A percentile compares a stretch with the other conserved stretches of the same genome.
Conservation (phyloP, 352 stramenopile species). For the Thraustochytrium sp. region DNA sequence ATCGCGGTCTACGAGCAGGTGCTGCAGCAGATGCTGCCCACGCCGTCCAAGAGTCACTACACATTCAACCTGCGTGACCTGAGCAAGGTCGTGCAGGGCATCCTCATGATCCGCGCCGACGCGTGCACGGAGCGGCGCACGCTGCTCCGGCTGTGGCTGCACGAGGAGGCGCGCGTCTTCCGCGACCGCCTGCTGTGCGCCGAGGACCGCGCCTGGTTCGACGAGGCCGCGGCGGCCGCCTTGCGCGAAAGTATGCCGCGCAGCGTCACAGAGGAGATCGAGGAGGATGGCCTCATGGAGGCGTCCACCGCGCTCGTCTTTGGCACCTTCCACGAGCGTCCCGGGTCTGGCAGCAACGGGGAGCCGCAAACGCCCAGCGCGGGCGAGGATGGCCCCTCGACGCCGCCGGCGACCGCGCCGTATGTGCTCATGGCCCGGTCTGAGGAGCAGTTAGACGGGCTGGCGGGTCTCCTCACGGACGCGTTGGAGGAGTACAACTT, state of each 20-base stretch:
- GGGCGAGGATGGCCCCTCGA: no score
- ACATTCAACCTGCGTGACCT: constrained; percentile 88
- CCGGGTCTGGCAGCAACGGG: no score
- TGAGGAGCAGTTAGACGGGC: constrained; percentile 48
- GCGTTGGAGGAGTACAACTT: constrained; percentile 91
- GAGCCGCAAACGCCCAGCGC: no score
- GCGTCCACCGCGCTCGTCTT: constrained; percentile 61
- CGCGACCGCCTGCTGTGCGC: constrained; percentile 78
- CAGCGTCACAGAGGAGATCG: background rate
- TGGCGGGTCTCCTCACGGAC: constrained; percentile 63
- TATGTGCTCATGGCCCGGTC: constrained; percentile 53
- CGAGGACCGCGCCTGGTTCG: constrained; percentile 77
- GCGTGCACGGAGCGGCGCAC: constrained; percentile 40
- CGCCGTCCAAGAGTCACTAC: constrained; percentile 81
- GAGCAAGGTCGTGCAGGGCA: constrained; percentile 83
- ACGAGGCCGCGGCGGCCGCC: constrained; percentile 49
- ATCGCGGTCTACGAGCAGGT: constrained; percentile 78
- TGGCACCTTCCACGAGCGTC: constrained; percentile 75
- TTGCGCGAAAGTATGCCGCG: constrained; percentile 39
- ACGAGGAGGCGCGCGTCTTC: constrained; percentile 83
- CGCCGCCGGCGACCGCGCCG: constrained; percentile 63
- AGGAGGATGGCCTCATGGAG: background rate
- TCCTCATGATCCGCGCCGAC: constrained; percentile 72
- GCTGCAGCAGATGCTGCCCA: constrained; percentile 77
- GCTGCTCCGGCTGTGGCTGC: constrained; percentile 77